Base-by-base conservation (phyloP, 1,284 basidiomycete genomes). In the Trametes pubescens region DNA sequence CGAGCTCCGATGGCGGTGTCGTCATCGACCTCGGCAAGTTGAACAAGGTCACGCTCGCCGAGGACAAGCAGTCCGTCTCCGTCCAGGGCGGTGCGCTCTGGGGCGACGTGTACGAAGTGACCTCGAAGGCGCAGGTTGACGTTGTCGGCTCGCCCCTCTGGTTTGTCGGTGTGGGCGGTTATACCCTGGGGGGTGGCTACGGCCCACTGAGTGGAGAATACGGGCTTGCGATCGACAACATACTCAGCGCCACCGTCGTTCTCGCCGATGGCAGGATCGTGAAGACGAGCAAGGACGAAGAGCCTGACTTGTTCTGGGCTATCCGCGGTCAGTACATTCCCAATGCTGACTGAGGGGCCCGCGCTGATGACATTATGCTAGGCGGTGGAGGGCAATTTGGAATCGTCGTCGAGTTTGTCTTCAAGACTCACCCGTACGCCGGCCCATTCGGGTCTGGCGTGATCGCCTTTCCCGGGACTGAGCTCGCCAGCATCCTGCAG, bases 311-410 rank as follows among this genome's bases (percentile, higher is more conserved):
- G 34, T 68, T 68, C 51, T 82, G 79, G 75, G 75, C 74, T 10
- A 72, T 76, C n/a, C 72, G 75, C 24, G 73, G 73, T 71, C 38
- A 10, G 69, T 64, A 24, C 0, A 9, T 46, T 37, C 6, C 14
- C n/a, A 35, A 16, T 40, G 22, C 35, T 4, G n/a, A 4, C 7
- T 2, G 18, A 4, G 18, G 9, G n/a, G n/a, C n/a, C n/a, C 7
- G 26, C 16, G 38, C 46, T 26, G 24, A 35, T 24, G 10, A 5
- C 1, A 32, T 40, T 59, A 24, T 11, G 2, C 8, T 74, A 69
- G 82, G 81, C 48, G 83, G 79, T 5, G 82, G 82, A 0, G 72
- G 74, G 38, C 83, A 82, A 67, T 84, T 84, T 69, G 83, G 83
- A n/a, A 71, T 83, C 51, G 80, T 84, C 3, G 80, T 79, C 18